Percentiles rank a stretch among this genome's conserved stretches.
Evolutionary conservation across 495 filamentous ascomycete genomes (phyloP).

Genomic region (Pyrenula aspistea): DNA sequence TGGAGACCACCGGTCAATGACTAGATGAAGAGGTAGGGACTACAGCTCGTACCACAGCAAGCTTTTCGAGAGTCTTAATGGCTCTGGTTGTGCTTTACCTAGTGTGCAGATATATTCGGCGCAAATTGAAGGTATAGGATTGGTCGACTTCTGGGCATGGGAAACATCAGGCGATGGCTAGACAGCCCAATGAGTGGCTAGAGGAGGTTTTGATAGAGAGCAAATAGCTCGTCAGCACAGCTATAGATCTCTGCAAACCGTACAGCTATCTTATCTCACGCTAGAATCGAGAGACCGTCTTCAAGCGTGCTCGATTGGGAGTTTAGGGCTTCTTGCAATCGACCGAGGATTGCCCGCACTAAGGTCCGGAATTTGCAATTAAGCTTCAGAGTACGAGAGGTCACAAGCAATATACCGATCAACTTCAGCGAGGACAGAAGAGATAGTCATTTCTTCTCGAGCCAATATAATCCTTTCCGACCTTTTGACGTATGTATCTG

Average conservation of each 20-base stretch:
- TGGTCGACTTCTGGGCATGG: too few species aligned
- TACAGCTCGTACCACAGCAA: background rate
- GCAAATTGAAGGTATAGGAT: background rate
- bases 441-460: background rate
- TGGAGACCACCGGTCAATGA: slow-evolving; percentile 42
- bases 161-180: too few species aligned
- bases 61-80: background rate
- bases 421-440: background rate
- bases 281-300: too few species aligned
- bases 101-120: background rate
- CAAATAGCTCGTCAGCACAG: too few species aligned
- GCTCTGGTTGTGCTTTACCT: background rate
- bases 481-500: slow-evolving; percentile 1
- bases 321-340: background rate
- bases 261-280: too few species aligned
- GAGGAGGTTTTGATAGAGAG: too few species aligned
- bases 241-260: too few species aligned
- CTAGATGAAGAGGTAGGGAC: slow-evolving; percentile 16
- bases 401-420: too few species aligned
- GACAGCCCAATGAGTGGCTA: too few species aligned
- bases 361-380: background rate
- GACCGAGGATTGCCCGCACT: background rate
- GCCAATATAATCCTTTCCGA: background rate
- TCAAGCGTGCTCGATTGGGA: background rate
- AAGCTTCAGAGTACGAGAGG: background rate